phyloP scores from a whole-genome alignment of 495 filamentous ascomycete genomes.

The Tuber microsphaerosporum region DNA sequence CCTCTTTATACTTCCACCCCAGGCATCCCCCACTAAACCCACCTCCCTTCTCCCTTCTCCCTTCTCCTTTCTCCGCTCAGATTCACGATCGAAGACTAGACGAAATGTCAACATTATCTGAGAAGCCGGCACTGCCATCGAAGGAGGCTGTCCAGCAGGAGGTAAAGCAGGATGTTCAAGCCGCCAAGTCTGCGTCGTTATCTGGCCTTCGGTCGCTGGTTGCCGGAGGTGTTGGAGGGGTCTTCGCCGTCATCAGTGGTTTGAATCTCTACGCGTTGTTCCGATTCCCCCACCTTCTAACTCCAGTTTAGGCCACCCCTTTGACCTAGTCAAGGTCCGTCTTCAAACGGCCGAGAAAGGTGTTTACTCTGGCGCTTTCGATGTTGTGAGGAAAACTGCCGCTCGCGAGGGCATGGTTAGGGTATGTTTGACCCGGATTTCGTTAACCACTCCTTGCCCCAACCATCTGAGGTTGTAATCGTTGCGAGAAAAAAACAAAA shows the following conservation, averaged over 20 bases:
- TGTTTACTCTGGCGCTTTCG: slow-evolving; percentile 80
- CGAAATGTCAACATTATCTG: slow-evolving; percentile 17
- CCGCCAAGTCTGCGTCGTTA: slow-evolving; percentile 47
- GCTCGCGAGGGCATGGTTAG: slow-evolving; percentile 76
- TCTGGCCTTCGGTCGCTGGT: slow-evolving; percentile 65
- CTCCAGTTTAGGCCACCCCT: slow-evolving; percentile 70
- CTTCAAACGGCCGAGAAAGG: slow-evolving; percentile 93
- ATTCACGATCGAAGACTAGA: background rate
- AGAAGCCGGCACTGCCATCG: slow-evolving; percentile 5
- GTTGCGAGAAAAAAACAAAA: background rate
- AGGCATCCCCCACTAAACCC: background rate
- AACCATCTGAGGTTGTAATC: background rate
- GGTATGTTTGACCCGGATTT: slow-evolving; percentile 40
- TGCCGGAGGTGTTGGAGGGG: slow-evolving; percentile 85
- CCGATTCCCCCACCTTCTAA: slow-evolving; percentile 1
- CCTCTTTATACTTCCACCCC: background rate
- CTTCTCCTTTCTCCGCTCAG: background rate
- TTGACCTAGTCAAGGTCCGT: slow-evolving; percentile 95
- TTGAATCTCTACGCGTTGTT: background rate
- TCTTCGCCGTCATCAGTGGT: slow-evolving; percentile 70
- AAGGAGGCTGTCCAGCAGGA: slow-evolving; percentile 51
- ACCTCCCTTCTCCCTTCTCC: background rate
- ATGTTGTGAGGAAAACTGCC: slow-evolving; percentile 80
- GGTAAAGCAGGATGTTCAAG: slow-evolving; percentile 49
- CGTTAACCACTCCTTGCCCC: background rate